Base-by-base conservation (phyloP, 805 yeast genomes). In the Helenozyma baotianmanensis region DNA sequence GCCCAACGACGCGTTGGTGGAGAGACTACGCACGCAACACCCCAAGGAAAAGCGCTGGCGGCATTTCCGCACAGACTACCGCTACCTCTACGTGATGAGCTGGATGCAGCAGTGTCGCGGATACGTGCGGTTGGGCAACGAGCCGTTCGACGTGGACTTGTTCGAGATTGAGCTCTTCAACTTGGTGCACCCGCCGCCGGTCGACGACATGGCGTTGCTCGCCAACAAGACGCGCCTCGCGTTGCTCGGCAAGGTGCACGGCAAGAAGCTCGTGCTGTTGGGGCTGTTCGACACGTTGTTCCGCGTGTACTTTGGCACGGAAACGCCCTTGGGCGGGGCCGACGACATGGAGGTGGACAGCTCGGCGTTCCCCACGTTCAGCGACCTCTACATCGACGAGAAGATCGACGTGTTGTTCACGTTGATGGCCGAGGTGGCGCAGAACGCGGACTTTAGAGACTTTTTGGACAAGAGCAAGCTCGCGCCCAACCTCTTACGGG, bases 131-230 rank as follows among this genome's bases (percentile, higher is more conserved):
- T 51, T 80, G 33, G 59, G 61, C 9, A 58, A 63, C 6, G 83
- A 78, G 33, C 62, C 63, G 9, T 74, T 79, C 43, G 81, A 78
- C 45, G 69, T 71, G 6, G 80, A 77, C 37, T 58, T 71, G 13
- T 68, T 79, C 39, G 87, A 80, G 47, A 78, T 78, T 45, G 87
- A 80, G 43, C 56, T 80, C 10, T 58, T 77, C 24, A 47, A 56
- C 36, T 47, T 58, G 40, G 54, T 56, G 13, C 25, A 41, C 28
- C 65, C 65, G 13, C 56, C 57, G 9, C 65, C 63, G 0, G 38
- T 59, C 13, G 62, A 60, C 42, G 57, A 64, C 33, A 36, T 52
- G 50, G 42, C 56, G 11, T 39, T 64, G 28, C 58, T 77, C 32
- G 47, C 68, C 10, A 62, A 64, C 35, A 69, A 61, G 37, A 58